Conservation (phyloP, 345 rosid species). For the Pistacia integerrima region DNA sequence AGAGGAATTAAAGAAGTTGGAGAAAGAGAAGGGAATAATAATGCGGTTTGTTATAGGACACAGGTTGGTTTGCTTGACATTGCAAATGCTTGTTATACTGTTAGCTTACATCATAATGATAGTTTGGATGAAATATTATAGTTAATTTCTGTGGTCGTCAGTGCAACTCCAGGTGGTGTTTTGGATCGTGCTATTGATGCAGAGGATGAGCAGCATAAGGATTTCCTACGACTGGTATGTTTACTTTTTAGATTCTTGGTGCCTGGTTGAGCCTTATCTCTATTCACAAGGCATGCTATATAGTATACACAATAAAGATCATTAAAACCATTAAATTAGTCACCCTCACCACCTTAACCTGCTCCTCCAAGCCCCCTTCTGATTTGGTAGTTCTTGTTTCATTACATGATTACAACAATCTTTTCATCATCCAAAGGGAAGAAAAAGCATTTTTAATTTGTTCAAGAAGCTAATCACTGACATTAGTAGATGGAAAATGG, state of each 20-base stretch:
- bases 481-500: not conserved
- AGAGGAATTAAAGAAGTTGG: constrained; percentile 62
- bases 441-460: not conserved
- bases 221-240: constrained; percentile 68
- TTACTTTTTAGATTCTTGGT: not conserved
- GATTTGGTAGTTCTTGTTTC: not conserved
- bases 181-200: constrained; percentile 69
- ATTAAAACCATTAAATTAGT: not conserved
- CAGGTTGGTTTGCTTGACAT: constrained; percentile 40
- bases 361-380: not conserved
- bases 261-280: not conserved
- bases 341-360: not conserved
- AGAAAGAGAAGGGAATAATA: constrained; percentile 68
- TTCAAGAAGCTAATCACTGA: not conserved
- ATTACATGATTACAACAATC: not conserved
- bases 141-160: constrained; percentile 31
- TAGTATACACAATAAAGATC: not conserved
- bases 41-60: constrained; percentile 67
- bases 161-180: constrained; percentile 68
- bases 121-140: constrained; percentile 2
- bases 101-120: constrained; percentile 2
- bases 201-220: constrained; percentile 70
- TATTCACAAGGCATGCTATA: not conserved
- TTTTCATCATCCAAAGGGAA: not conserved
- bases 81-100: constrained; percentile 7